phyloP scores from a whole-genome alignment of 2,329 filamentous ascomycete genomes.

The Botrytis fragariae region DNA sequence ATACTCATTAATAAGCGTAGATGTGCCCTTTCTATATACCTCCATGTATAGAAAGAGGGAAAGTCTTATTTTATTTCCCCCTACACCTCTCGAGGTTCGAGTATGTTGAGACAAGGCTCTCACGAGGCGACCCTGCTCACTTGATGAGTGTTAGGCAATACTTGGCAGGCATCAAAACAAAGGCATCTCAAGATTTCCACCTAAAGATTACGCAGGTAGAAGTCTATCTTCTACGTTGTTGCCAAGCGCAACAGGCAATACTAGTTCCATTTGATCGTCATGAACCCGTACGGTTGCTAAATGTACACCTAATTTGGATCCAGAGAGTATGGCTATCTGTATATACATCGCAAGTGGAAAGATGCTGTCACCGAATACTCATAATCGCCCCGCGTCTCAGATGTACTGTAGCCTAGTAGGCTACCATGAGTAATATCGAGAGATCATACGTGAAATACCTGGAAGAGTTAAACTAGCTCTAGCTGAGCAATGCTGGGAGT shows the following conservation, averaged over 20 bases:
- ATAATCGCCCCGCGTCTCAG: neutral
- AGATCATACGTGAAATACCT: neutral
- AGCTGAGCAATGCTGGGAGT: neutral
- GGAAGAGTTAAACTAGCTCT: neutral
- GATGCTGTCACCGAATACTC: neutral
- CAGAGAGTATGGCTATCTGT: neutral
- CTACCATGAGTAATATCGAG: neutral
- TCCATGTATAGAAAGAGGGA: neutral
- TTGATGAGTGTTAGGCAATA: neutral
- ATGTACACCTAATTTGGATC: neutral
- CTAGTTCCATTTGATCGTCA: neutral
- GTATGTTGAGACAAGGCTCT: neutral
- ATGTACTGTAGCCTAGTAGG: slow-evolving; percentile 11
- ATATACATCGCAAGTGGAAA: too few species aligned
- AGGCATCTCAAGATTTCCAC: neutral
- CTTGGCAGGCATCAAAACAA: neutral
- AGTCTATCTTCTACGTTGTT: neutral
- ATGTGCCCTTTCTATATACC: neutral
- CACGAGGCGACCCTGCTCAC: neutral
- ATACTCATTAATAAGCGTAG: neutral
- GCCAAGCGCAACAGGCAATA: neutral
- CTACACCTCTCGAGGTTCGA: neutral
- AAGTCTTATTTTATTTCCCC: neutral
- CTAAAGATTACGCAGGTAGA: neutral
- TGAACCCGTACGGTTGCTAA: neutral